These are phyloP conservation scores for Viola pubescens DNA, from an alignment of 441 rosid species.

Conservation along the genomic window DNA sequence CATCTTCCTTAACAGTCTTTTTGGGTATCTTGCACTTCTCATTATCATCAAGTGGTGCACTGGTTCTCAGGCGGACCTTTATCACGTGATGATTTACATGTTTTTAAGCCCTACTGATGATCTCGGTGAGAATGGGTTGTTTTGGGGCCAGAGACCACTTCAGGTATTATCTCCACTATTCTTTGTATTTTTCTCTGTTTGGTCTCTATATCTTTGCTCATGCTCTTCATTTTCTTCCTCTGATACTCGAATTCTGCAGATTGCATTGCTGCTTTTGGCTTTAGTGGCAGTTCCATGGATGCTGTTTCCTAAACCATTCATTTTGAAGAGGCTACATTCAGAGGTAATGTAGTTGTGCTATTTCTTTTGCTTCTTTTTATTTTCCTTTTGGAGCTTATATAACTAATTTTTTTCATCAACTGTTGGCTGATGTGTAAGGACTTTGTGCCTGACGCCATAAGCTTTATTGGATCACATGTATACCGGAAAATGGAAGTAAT, in stretches of 20 bases:
- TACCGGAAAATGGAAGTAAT: no score
- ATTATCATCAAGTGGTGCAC: conserved; percentile 92
- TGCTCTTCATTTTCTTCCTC: conserved; percentile 9
- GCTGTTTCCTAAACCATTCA: conserved; percentile 97
- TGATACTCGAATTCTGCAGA: conserved; percentile 48
- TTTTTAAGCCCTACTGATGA: conserved; percentile 90
- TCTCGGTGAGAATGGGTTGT: conserved; percentile 83
- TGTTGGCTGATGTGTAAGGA: not conserved
- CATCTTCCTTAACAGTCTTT: conserved; percentile 85
- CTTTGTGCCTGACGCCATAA: no score
- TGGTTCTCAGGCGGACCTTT: conserved; percentile 96
- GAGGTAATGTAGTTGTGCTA: conserved; percentile 46
- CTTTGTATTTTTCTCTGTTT: not conserved
- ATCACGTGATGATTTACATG: conserved; percentile 99
- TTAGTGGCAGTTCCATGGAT: conserved; percentile 94
- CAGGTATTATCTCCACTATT: conserved; percentile 45
- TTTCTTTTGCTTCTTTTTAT: not conserved
- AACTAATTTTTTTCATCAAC: not conserved
- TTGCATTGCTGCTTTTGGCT: conserved; percentile 71
- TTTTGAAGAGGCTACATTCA: conserved; percentile 73
- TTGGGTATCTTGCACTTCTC: conserved; percentile 92
- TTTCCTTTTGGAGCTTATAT: not conserved
- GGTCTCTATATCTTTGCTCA: no score
- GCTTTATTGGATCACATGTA: no score
- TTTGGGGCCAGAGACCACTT: conserved; percentile 88